Evolutionary conservation across 192 early-diverging fungal species (phyloP).

Genomic region (Backusella luteola): DNA sequence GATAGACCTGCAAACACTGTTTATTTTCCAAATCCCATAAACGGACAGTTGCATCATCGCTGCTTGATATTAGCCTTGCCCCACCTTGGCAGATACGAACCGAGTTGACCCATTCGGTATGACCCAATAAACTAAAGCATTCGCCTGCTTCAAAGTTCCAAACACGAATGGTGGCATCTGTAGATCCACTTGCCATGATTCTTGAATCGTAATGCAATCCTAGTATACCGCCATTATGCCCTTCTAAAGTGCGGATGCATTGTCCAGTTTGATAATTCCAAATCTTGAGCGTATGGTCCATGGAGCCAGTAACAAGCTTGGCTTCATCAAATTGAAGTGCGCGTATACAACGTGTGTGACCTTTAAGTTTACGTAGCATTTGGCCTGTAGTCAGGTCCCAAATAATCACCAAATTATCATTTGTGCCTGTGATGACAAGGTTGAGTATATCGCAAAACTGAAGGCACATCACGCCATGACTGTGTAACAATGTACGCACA

Average conservation of each 20-base stretch:
- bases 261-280: constrained; percentile 89
- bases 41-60: constrained; percentile 82
- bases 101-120: constrained; percentile 83
- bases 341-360: constrained; percentile 82
- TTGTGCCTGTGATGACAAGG: constrained; percentile 80
- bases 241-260: constrained; percentile 74
- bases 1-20: constrained; percentile 57
- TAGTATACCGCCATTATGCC: constrained; percentile 71
- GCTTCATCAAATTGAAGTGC: constrained; percentile 91
- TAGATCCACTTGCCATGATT: constrained; percentile 80
- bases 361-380: constrained; percentile 70
- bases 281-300: constrained; percentile 85
- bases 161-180: constrained; percentile 78
- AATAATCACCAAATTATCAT: constrained; percentile 79
- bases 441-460: constrained; percentile 73
- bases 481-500: constrained; percentile 57
- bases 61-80: constrained; percentile 69
- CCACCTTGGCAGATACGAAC: constrained; percentile 72
- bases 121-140: constrained; percentile 68
- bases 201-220: constrained; percentile 75
- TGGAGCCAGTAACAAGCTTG: constrained; percentile 88
- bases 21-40: constrained; percentile 76
- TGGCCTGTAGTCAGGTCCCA: constrained; percentile 84
- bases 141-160: constrained; percentile 73
- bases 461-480: constrained; percentile 83